Base-by-base conservation (phyloP, 2,329 filamentous ascomycete species). In the Ascochyta clinopodiicola region DNA sequence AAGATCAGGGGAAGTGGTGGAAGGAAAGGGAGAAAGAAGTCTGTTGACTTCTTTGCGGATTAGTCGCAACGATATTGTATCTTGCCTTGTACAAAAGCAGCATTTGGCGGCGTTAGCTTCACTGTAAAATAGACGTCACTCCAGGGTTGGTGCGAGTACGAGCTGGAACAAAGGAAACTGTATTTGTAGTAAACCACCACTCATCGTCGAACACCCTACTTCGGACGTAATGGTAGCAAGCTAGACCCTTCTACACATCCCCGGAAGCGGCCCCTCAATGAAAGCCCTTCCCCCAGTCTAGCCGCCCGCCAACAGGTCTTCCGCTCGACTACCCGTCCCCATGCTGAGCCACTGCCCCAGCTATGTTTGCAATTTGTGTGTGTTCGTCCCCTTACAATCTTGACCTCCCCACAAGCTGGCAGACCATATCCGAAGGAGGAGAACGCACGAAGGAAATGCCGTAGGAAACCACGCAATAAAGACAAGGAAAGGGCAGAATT, bases 341-440 rank as follows among this genome's bases (percentile, higher is more conserved):
- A 6, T n/a, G 51, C 57, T 54, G 59, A 50, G 35, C 56, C 59
- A 56, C 46, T 58, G 50, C 60, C 57, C 55, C 61, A 61, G 44
- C 55, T 63, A 65, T 62, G 49, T 44, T 62, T 67, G 61, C 69
- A 75, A 74, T 74, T 75, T 75, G 63, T 58, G 57, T 67, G 56
- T 73, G 55, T 66, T 73, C 72, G 64, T 73, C 73, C 73, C 74
- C 73, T 71, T 53, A 54, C 61, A 56, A 70, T 62, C 67, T 66
- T 68, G 65, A 74, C 74, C 67, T 75, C 74, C 74, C 74, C 74
- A 75, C 69, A 71, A 71, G 73, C 74, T 72, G 73, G 68, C 65
- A 75, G 71, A 75, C 73, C 70, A 75, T 70, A 61, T 69, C 67
- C 62, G 70, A 69, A 72, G 69, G 69, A 60, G 69, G 62, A 67